Conservation (phyloP, 2,329 filamentous ascomycete genomes). For the Paracorniculantispora psalliotae region DNA sequence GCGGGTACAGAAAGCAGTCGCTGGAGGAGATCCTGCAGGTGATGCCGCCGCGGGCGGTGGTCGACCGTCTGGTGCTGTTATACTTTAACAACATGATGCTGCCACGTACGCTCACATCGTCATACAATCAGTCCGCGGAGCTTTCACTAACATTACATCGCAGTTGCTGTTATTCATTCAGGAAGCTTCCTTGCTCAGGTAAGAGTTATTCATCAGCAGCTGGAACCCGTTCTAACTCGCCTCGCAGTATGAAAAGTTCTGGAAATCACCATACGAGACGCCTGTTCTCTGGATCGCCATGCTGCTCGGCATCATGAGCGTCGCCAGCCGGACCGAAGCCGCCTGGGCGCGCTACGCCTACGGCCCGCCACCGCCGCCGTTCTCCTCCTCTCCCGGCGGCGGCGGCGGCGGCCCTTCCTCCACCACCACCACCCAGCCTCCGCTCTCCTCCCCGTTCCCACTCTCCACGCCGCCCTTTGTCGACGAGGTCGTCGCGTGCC, state of each 20-base stretch:
- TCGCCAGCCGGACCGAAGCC: slow-evolving; percentile 23
- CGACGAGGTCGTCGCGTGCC: slow-evolving; percentile 33
- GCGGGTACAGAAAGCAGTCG: not conserved
- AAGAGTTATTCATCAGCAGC: too few relatives aligned
- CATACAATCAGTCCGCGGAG: too few relatives aligned
- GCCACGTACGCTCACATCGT: not conserved
- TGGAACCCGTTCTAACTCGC: too few relatives aligned
- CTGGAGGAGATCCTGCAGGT: not conserved
- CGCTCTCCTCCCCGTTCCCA: slow-evolving; percentile 19
- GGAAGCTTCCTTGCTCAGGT: slow-evolving; percentile 3
- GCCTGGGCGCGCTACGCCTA: slow-evolving; percentile 23
- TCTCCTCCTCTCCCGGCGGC: too few relatives aligned
- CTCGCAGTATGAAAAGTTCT: slow-evolving; percentile 38
- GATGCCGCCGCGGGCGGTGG: not conserved
- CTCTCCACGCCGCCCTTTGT: slow-evolving; percentile 21
- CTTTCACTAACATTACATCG: not conserved
- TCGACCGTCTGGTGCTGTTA: slow-evolving; percentile 1
- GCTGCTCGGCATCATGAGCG: slow-evolving; percentile 38
- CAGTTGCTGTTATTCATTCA: slow-evolving; percentile 4
- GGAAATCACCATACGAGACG: slow-evolving; percentile 31
- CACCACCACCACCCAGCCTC: slow-evolving; percentile 12
- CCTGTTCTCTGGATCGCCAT: slow-evolving; percentile 42
- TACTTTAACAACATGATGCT: slow-evolving; percentile 10
- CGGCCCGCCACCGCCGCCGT: not conserved
- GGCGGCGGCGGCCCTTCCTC: not conserved